Percentiles rank a stretch among this genome's conserved stretches.
These are phyloP conservation scores for Ceratobasidium sp. DNA, from an alignment of 1,284 basidiomycete genomes.

Conservation along the genomic window DNA sequence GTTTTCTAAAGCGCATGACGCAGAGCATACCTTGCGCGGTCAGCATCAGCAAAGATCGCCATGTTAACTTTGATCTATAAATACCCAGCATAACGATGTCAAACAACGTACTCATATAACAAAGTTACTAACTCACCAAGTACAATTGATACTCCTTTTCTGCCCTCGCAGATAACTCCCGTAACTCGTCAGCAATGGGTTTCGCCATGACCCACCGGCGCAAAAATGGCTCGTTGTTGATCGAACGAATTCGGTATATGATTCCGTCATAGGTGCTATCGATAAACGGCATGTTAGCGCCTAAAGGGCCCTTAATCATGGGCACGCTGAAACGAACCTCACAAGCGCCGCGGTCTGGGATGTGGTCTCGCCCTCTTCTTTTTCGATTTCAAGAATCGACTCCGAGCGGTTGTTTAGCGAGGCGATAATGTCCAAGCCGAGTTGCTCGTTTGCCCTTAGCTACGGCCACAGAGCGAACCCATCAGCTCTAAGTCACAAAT, in stretches of 20 bases:
- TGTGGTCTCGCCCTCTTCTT: conserved; percentile 41
- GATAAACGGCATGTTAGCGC: not conserved
- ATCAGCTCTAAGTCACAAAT: not conserved
- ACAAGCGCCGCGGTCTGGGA: conserved; percentile 38
- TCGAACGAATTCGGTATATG: not conserved
- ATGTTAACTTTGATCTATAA: conserved; percentile 40
- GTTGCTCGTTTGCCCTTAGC: conserved; percentile 32
- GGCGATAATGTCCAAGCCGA: conserved; percentile 35
- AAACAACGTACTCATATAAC: not conserved
- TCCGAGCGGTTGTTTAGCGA: conserved; percentile 41
- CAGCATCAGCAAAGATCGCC: conserved; percentile 36
- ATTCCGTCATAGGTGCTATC: not conserved
- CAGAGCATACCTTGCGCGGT: conserved; percentile 25
- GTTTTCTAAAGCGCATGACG: too few species aligned
- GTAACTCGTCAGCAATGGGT: conserved; percentile 26
- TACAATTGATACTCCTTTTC: conserved; percentile 43
- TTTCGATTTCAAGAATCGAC: conserved; percentile 40
- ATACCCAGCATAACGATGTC: not conserved
- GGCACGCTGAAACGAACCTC: conserved; percentile 3
- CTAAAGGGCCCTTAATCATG: not conserved
- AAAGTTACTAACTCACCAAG: conserved; percentile 12
- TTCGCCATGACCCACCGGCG: conserved; percentile 26
- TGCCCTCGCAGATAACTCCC: conserved; percentile 23
- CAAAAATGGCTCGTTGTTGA: conserved; percentile 11
- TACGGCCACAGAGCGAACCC: not conserved